Conservation (phyloP, 805 yeast species). For the Lipomyces lipofer region DNA sequence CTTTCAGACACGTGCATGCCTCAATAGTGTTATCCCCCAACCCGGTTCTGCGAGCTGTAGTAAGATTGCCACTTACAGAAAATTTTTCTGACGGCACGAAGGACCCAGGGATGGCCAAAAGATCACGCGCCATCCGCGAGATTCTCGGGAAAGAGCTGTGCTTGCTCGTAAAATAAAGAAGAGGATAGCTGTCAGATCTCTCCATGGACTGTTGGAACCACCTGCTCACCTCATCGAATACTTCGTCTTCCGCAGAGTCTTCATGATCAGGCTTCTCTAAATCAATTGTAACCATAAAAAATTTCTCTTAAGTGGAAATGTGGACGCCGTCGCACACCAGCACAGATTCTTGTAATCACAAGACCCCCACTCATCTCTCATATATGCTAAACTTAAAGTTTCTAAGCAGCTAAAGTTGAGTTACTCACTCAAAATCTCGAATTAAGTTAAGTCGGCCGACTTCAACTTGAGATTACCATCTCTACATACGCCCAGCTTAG, state of each 20-base stretch:
- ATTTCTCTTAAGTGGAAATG: background rate
- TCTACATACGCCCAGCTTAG: too few relatives aligned
- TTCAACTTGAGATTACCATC: too few relatives aligned
- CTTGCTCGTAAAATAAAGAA: background rate
- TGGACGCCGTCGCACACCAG: background rate
- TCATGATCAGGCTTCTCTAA: constrained; percentile 1
- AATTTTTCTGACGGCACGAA: background rate
- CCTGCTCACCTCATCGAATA: constrained; percentile 1
- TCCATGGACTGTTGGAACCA: background rate
- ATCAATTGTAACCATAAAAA: background rate
- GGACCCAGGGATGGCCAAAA: constrained; percentile 4
- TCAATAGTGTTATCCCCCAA: constrained; percentile 1
- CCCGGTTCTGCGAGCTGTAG: constrained; percentile 1
- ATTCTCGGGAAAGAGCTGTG: background rate
- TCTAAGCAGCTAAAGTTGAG: too few relatives aligned
- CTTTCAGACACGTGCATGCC: constrained; percentile 1
- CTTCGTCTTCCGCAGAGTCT: constrained; percentile 1
- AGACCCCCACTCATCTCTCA: too few relatives aligned
- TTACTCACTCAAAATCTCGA: too few relatives aligned
- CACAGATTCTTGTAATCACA: too few relatives aligned
- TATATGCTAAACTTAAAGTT: too few relatives aligned
- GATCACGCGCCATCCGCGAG: background rate
- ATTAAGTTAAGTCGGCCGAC: too few relatives aligned
- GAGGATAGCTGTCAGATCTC: constrained; percentile 1
- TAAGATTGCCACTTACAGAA: constrained; percentile 2